These are phyloP conservation scores for Xenoacremonium recifei DNA, from an alignment of 2,329 filamentous ascomycete species.

Conservation along the genomic window DNA sequence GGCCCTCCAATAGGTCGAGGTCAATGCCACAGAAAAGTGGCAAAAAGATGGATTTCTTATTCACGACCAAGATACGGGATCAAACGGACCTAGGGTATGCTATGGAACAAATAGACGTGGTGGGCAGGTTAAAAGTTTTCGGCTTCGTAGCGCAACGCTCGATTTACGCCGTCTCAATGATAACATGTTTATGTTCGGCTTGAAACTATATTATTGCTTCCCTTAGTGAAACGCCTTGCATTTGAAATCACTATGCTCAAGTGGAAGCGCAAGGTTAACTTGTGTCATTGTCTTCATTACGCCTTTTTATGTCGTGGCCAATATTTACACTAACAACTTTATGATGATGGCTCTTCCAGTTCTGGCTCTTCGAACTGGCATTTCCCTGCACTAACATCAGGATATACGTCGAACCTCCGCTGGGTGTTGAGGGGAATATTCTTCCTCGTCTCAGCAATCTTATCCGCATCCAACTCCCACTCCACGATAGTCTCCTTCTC, in stretches of 20 bases:
- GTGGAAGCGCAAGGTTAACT: no score
- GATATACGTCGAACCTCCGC: constrained; percentile 92
- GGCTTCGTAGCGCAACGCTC: constrained; percentile 13
- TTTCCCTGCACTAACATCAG: constrained; percentile 72
- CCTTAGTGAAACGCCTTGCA: no score
- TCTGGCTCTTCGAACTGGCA: constrained; percentile 34
- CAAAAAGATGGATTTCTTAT: not conserved
- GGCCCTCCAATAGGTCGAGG: constrained; percentile 53
- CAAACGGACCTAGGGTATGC: constrained; percentile 9
- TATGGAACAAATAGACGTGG: not conserved
- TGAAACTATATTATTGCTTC: no score
- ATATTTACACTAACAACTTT: no score
- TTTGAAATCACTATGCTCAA: no score
- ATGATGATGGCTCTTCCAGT: constrained; percentile 8
- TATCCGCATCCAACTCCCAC: constrained; percentile 65
- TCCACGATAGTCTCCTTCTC: constrained; percentile 76
- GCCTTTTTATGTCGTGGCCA: not conserved
- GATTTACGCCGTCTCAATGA: constrained; percentile 15
- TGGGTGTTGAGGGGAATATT: constrained; percentile 83
- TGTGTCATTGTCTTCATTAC: constrained; percentile 1
- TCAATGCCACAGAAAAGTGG: not conserved
- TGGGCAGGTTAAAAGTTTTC: constrained; percentile 10
- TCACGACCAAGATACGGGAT: constrained; percentile 7
- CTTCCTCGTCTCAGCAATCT: constrained; percentile 73
- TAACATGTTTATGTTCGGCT: no score